Percentiles rank a stretch among this genome's conserved stretches.
phyloP scores from a whole-genome alignment of 2,329 filamentous ascomycete species.

The Colletotrichum sansevieriae region DNA sequence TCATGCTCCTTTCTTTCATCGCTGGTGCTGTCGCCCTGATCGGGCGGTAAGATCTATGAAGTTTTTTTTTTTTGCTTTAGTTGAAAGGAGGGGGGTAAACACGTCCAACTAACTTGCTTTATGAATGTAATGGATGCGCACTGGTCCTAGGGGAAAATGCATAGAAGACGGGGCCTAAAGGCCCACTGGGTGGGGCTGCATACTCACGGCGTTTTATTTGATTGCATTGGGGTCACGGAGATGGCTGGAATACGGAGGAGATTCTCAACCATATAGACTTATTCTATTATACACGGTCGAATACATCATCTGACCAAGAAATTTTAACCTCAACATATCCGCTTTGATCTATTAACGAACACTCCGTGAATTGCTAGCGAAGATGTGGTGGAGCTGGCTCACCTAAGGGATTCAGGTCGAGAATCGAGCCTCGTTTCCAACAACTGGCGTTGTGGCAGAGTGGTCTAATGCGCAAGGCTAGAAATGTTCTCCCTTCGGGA shows the following conservation, averaged over 20 bases:
- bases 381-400: too few relatives aligned
- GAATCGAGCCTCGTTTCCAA: too few relatives aligned
- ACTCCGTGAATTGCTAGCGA: background rate
- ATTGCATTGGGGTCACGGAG: slow-evolving; percentile 13
- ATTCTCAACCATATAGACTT: background rate
- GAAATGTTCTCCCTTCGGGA: slow-evolving; percentile 42
- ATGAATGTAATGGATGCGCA: slow-evolving; percentile 16
- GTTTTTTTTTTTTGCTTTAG: background rate
- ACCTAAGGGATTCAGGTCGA: too few relatives aligned
- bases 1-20: slow-evolving; percentile 47
- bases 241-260: background rate
- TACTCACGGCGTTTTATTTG: slow-evolving; percentile 28
- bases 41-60: slow-evolving; percentile 27
- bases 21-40: slow-evolving; percentile 41
- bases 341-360: too few relatives aligned
- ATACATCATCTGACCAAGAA: too few relatives aligned
- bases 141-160: slow-evolving; percentile 1
- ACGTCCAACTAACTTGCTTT: background rate
- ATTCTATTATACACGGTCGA: background rate
- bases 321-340: too few relatives aligned
- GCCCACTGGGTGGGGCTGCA: slow-evolving; percentile 20
- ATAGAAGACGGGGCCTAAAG: slow-evolving; percentile 13
- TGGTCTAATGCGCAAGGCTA: slow-evolving; percentile 42
- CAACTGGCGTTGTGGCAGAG: slow-evolving; percentile 37
- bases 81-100: background rate